These are phyloP conservation scores for Lachnellula suecica DNA, from an alignment of 2,329 filamentous ascomycete species.

Conservation along the genomic window DNA sequence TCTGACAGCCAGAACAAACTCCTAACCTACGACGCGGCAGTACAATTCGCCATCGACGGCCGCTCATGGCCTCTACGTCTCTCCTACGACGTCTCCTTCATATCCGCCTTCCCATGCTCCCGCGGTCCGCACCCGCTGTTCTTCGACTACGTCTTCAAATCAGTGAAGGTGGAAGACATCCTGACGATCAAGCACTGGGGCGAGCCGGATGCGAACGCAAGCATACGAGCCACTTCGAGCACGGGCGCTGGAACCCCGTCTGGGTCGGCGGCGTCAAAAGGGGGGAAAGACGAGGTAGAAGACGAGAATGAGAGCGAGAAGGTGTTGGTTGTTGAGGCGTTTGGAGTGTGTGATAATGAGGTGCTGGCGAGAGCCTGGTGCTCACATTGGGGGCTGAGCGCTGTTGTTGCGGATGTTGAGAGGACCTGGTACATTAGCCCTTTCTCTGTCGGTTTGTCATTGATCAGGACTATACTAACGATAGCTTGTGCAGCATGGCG, in stretches of 20 bases:
- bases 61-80: slow-evolving; percentile 63
- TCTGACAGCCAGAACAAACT: slow-evolving; percentile 32
- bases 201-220: slow-evolving; percentile 4
- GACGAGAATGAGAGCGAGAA: slow-evolving; percentile 57
- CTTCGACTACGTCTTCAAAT: slow-evolving; percentile 65
- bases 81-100: slow-evolving; percentile 64
- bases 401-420: slow-evolving; percentile 66
- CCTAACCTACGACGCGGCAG: slow-evolving; percentile 56
- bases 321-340: slow-evolving; percentile 70
- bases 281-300: slow-evolving; percentile 33
- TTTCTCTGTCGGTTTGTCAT: neutral
- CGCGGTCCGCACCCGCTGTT: slow-evolving; percentile 68
- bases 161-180: slow-evolving; percentile 62
- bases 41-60: slow-evolving; percentile 64
- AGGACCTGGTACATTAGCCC: slow-evolving; percentile 52
- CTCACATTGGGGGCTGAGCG: slow-evolving; percentile 70
- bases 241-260: neutral
- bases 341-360: slow-evolving; percentile 73
- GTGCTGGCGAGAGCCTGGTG: slow-evolving; percentile 77
- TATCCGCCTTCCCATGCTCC: slow-evolving; percentile 64
- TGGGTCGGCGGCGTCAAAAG: neutral
- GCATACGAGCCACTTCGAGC: neutral
- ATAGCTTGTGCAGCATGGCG: slow-evolving; percentile 54
- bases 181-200: slow-evolving; percentile 67
- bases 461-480: neutral